These are phyloP conservation scores for Leptographium radiaticola DNA, from an alignment of 2,329 filamentous ascomycete species.

Conservation along the genomic window DNA sequence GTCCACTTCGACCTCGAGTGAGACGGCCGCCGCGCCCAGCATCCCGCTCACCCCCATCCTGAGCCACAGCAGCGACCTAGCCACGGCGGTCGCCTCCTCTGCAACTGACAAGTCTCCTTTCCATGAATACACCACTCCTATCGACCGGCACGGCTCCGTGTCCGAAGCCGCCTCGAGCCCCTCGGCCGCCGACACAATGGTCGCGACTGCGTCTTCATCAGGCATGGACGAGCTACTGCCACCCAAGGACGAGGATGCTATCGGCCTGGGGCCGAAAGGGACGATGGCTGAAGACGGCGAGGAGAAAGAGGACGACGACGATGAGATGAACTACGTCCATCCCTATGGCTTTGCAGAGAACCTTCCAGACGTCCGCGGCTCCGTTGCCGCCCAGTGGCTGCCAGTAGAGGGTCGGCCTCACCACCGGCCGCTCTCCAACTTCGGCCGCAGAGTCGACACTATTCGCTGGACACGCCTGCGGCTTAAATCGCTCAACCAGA, in stretches of 20 bases:
- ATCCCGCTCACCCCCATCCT: neutral
- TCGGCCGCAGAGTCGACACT: constrained; percentile 73
- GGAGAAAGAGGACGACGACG: constrained; percentile 19
- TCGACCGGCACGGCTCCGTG: neutral
- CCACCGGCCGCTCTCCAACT: constrained; percentile 49
- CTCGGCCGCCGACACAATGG: neutral
- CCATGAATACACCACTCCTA: neutral
- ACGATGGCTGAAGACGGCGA: neutral
- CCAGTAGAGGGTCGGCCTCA: constrained; percentile 54
- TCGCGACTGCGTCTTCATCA: neutral
- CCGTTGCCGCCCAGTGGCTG: constrained; percentile 54
- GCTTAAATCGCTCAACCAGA: constrained; percentile 29
- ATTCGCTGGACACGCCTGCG: constrained; percentile 71
- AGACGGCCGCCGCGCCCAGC: neutral
- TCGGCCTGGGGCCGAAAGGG: neutral
- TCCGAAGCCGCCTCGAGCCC: neutral
- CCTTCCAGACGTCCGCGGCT: constrained; percentile 27
- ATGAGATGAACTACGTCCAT: constrained; percentile 30
- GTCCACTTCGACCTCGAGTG: neutral
- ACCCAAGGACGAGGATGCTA: neutral
- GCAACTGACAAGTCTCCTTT: neutral
- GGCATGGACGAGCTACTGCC: neutral
- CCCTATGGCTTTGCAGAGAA: constrained; percentile 18
- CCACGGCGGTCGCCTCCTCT: too few relatives aligned
- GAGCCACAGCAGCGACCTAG: neutral